A percentile compares a stretch with the other conserved stretches of the same genome.
Conservation (phyloP, 495 filamentous ascomycete genomes). For the Ascobolus immersus region DNA sequence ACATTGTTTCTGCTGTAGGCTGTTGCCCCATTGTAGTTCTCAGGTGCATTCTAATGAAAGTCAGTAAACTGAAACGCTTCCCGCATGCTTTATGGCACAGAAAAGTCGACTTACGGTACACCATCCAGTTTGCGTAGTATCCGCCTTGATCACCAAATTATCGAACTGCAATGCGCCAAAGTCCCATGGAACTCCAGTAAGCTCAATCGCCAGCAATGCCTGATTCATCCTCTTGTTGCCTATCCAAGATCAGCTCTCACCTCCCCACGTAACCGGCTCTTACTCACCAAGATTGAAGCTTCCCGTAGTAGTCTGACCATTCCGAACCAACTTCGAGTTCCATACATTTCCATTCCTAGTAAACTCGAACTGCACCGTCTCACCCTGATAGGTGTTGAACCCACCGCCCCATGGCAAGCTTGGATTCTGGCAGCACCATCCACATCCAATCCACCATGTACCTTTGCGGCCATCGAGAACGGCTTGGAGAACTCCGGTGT, state of each 20-base stretch:
- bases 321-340: constrained; percentile 11
- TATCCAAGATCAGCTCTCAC: constrained; percentile 2
- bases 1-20: constrained; percentile 16
- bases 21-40: constrained; percentile 18
- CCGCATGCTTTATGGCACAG: constrained; percentile 7
- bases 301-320: constrained; percentile 8
- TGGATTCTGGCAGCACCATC: constrained; percentile 23
- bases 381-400: constrained; percentile 17
- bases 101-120: too few species aligned
- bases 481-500: constrained; percentile 20
- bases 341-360: constrained; percentile 8
- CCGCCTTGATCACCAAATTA: constrained; percentile 19
- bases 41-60: constrained; percentile 17
- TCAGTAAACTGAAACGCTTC: constrained; percentile 10
- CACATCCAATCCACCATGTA: constrained; percentile 22
- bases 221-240: constrained; percentile 20
- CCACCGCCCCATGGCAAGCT: constrained; percentile 19
- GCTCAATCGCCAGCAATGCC: constrained; percentile 19
- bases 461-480: constrained; percentile 21
- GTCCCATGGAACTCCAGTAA: constrained; percentile 17
- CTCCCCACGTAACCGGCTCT: background rate
- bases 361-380: constrained; percentile 16
- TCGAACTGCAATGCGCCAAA: constrained; percentile 19
- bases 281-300: constrained; percentile 14
- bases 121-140: background rate